phyloP scores from a whole-genome alignment of 78 protist species.

The Guillardia theta region DNA sequence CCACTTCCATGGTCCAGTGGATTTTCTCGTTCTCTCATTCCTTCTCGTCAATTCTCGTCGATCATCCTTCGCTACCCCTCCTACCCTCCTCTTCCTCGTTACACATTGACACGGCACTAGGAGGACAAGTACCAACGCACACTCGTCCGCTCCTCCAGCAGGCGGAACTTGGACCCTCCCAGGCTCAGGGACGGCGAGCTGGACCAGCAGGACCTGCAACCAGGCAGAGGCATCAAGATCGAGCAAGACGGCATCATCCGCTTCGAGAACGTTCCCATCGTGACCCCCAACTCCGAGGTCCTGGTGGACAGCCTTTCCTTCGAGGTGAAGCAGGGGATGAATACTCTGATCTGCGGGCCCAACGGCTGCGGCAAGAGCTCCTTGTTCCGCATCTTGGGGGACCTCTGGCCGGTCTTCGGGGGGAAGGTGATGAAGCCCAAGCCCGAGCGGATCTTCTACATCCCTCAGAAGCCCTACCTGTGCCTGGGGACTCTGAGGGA shows the following conservation, averaged over 20 bases:
- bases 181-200: no score
- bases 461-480: constrained; percentile 85
- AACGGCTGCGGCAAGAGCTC: constrained; percentile 79
- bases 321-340: constrained; percentile 68
- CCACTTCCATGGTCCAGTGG: neutral
- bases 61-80: neutral
- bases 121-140: neutral
- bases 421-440: neutral
- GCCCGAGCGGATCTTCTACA: constrained; percentile 48
- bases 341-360: constrained; percentile 78
- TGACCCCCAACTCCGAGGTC: constrained; percentile 19
- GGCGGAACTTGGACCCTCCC: no score
- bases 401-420: constrained; percentile 70
- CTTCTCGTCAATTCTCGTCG: neutral
- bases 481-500: constrained; percentile 81
- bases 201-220: no score
- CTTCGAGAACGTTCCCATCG: constrained; percentile 33
- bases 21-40: neutral
- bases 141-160: neutral
- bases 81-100: neutral
- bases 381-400: constrained; percentile 73
- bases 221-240: neutral
- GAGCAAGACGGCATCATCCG: neutral
- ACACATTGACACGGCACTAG: neutral
- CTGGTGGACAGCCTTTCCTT: neutral